Evolutionary conservation across 371 early-diverging fungal species (phyloP), one percentile per base, ranked within the genome.

Genomic region (Batkoa obscura): DNA sequence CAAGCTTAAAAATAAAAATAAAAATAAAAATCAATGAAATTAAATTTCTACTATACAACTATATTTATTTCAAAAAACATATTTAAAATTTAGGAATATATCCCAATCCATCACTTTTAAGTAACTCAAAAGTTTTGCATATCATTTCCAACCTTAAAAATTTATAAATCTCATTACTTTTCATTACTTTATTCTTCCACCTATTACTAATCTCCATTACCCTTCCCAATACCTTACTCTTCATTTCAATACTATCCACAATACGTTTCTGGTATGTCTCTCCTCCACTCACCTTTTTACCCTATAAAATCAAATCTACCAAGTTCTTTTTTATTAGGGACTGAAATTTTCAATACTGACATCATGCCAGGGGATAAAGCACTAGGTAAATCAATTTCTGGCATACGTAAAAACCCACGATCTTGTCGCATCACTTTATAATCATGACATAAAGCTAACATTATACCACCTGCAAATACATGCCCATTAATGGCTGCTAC

Each of bases 401-500:
- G 83, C 57, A 49, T 33, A 46, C 43, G 9, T 13, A 48, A 13
- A 12, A 30, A 54, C 31, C 43, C 10, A 37, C 43, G 13, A 15
- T n/a, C 38, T 9, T 12, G 17, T 12, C 42, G 3, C 45, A 15
- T 50, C 10, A 39, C 30, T 23, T 34, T 13, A 43, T 59, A 69
- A 73, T 74, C 78, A 60, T 89, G 88, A 15, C 81, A 81, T 54
- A 85, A 50, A 6, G 87, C 81, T 35, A 86, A 66, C 75, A 88
- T 74, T 23, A 55, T 42, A 3, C 88, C 87, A 57, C 86, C 88
- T 33, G 88, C 88, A 71, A 88, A 89, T n/a, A 86, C 85, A 49
- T 88, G 86, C 68, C 79, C 86, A 56, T 86, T 84, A 32, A 84
- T 66, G 12, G 86, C 86, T 4, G 90, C 88, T 12, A 87, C 76